phyloP scores from a whole-genome alignment of 129 eudicot species.

The Helianthus annuus region DNA sequence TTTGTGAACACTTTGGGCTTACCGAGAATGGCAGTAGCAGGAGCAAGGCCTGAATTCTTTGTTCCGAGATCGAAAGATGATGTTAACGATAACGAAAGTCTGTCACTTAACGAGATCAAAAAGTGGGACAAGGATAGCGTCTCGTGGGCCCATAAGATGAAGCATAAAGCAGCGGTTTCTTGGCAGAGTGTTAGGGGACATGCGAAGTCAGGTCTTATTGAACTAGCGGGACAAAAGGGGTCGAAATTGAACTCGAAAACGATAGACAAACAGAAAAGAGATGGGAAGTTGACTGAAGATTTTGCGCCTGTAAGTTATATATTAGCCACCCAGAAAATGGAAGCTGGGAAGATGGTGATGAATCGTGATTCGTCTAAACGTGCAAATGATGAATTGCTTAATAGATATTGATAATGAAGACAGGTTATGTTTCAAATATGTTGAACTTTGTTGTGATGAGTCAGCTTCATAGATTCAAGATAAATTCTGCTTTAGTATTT shows the following conservation, averaged over 20 bases:
- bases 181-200: constrained; percentile 35
- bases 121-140: constrained; percentile 44
- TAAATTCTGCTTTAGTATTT: constrained; percentile 12
- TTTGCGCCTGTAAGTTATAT: constrained; percentile 51
- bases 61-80: constrained; percentile 37
- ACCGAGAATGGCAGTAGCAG: constrained; percentile 60
- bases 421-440: background rate
- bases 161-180: constrained; percentile 51
- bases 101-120: constrained; percentile 40
- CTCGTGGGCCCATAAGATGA: constrained; percentile 52
- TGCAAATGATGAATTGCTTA: constrained; percentile 17
- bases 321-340: constrained; percentile 52
- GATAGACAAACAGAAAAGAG: constrained; percentile 24
- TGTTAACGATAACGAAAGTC: constrained; percentile 17
- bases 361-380: constrained; percentile 37
- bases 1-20: constrained; percentile 37
- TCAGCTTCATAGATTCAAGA: constrained; percentile 24
- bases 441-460: constrained; percentile 4
- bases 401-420: constrained; percentile 8
- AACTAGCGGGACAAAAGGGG: constrained; percentile 8
- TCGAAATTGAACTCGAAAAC: constrained; percentile 29
- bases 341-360: constrained; percentile 62
- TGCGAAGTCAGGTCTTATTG: constrained; percentile 28
- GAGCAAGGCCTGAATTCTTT: constrained; percentile 57
- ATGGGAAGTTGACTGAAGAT: constrained; percentile 29